Evolutionary conservation across 148 eudicot genomes (phyloP).

Genomic region (Salicornia ramosissima): DNA sequence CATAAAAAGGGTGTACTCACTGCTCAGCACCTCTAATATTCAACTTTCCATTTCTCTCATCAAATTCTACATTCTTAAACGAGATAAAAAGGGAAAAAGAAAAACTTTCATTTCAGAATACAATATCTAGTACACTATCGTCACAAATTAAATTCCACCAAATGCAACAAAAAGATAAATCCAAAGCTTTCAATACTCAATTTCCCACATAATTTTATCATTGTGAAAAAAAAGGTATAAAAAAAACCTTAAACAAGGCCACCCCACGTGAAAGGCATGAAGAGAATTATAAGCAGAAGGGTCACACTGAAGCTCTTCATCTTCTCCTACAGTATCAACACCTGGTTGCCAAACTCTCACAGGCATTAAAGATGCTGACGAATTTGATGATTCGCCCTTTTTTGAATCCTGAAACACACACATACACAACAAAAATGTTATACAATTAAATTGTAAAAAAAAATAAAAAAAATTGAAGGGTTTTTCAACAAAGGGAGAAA

Average conservation of each 20-base stretch:
- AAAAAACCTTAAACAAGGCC: constrained; percentile 89
- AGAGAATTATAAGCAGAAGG: constrained; percentile 88
- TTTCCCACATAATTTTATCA: background rate
- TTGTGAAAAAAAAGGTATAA: background rate
- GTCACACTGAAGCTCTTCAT: constrained; percentile 89
- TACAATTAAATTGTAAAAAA: background rate
- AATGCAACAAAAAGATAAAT: no score
- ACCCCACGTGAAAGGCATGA: constrained; percentile 83
- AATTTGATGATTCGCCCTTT: constrained; percentile 39
- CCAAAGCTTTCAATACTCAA: background rate
- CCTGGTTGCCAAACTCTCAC: constrained; percentile 93
- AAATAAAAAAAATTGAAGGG: background rate
- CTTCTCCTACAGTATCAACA: constrained; percentile 72
- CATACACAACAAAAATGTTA: background rate
- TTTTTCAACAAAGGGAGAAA: background rate
- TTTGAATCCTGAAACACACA: constrained; percentile 38
- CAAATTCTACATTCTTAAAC: background rate
- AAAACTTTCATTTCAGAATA: no score
- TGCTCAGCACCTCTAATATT: background rate
- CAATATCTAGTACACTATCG: no score
- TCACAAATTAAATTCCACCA: no score
- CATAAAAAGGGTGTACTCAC: background rate
- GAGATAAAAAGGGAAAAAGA: background rate
- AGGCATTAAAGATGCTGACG: constrained; percentile 30
- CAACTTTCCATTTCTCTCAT: background rate